Percentiles rank a stretch among this genome's conserved stretches.
These are phyloP conservation scores for Chlamydomonas schloesseri DNA, from an alignment of 139 green algal species.

Conservation along the genomic window DNA sequence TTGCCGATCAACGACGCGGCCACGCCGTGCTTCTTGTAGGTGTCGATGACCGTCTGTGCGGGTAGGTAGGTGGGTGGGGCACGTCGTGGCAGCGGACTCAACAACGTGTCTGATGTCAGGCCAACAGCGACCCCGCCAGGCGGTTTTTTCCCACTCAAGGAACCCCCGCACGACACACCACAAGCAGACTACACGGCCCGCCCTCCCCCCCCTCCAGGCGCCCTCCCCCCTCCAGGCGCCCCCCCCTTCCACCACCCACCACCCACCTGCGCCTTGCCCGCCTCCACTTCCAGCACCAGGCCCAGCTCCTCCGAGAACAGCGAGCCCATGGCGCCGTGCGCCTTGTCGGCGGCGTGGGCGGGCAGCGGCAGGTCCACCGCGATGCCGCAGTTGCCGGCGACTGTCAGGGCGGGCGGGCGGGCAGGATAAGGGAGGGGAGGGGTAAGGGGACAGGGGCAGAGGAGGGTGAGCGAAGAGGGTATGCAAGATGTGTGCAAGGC, in stretches of 20 bases:
- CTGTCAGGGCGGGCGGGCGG: not conserved
- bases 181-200: too few relatives aligned
- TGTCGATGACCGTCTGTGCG: conserved; percentile 60
- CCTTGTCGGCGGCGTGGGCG: conserved; percentile 33
- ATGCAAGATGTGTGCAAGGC: too few relatives aligned
- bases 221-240: too few relatives aligned
- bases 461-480: not conserved
- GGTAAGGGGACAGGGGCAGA: not conserved
- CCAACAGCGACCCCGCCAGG: too few relatives aligned
- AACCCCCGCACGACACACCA: too few relatives aligned
- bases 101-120: too few relatives aligned
- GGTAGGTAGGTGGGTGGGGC: not conserved
- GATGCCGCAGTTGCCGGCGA: conserved; percentile 77
- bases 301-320: conserved; percentile 98
- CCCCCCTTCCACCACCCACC: too few relatives aligned
- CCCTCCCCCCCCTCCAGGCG: too few relatives aligned
- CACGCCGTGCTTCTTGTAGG: conserved; percentile 83
- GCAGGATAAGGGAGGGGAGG: not conserved
- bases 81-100: too few relatives aligned
- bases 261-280: conserved; percentile 47
- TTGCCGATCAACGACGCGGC: conserved; percentile 77
- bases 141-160: too few relatives aligned
- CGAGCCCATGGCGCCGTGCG: conserved; percentile 59
- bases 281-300: conserved; percentile 92
- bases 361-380: conserved; percentile 73